Evolutionary conservation across 1,284 basidiomycete genomes (phyloP), one percentile per base, ranked within the genome.

Genomic region (Earliella scabrosa): DNA sequence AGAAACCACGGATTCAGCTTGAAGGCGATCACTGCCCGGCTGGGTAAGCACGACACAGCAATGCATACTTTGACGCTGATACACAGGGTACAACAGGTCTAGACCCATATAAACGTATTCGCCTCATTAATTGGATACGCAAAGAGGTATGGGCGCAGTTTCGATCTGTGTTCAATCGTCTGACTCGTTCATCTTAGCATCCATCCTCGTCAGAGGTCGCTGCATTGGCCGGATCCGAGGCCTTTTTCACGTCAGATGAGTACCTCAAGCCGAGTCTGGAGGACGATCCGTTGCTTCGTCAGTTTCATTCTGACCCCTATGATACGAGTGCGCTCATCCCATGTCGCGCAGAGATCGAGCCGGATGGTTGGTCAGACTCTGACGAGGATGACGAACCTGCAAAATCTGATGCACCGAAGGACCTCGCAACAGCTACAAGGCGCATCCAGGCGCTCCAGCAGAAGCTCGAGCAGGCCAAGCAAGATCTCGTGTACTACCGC

Each of bases 231-330:
- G 83, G 83, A 31, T 72, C 74, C 0, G 89, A 93, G 65, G 53
- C 78, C 0, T 81, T 92, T 65, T 84, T 95, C 58, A 69, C 75
- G 5, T 83, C 86, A 13, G 94, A 97, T 65, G 82, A 84, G 51
- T 91, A 91, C 66, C 82, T 97, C 23, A 81, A 83, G 36, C 95
- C 95, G 2, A 83, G 83, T 24, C 63, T 96, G 41, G 86, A 90
- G 62, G 88, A 95, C 64, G 95, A 97, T 68, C 90, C 93, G 3
- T 73, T 96, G 2, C 84, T 97, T n/a, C 90, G 95, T 96, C 63
- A 65, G 90, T 77, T 1, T n/a, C 18, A 1, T 3, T 1, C 26
- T 7, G 44, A 46, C 11, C 36, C n/a, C 1, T 36, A 16, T 9
- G 4, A 11, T 0, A n/a, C 27, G 6, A 26, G 27, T 14, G 26